A percentile compares a stretch with the other conserved stretches of the same genome.
Conservation (phyloP, 1,139 yeast species). For the Yamadazyma epiphylla region DNA sequence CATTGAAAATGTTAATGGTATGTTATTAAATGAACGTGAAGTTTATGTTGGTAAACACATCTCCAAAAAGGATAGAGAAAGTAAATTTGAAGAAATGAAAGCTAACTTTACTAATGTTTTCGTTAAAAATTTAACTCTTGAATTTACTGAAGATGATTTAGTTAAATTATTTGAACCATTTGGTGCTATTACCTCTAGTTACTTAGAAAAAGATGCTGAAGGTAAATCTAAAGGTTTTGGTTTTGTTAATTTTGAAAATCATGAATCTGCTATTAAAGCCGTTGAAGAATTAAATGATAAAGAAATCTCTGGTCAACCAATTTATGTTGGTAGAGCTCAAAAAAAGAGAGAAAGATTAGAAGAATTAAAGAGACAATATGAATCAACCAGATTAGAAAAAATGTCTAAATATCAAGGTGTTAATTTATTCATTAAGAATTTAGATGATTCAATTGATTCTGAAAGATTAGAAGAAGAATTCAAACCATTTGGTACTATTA, state of each 20-base stretch:
- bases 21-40: conserved; percentile 95
- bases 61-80: conserved; percentile 91
- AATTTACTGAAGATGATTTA: conserved; percentile 70
- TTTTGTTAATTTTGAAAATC: conserved; percentile 85
- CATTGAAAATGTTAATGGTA: conserved; percentile 96
- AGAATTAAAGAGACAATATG: conserved; percentile 94
- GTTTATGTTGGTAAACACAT: conserved; percentile 95
- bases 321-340: conserved; percentile 98
- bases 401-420: conserved; percentile 96
- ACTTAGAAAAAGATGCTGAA: conserved; percentile 76
- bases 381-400: conserved; percentile 88
- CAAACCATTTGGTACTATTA: conserved; percentile 89
- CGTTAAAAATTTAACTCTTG: conserved; percentile 82
- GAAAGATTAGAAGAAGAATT: conserved; percentile 91
- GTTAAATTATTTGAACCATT: conserved; percentile 64
- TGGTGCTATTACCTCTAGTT: conserved; percentile 84
- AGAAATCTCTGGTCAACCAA: conserved; percentile 79
- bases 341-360: conserved; percentile 97
- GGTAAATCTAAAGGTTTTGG: conserved; percentile 96
- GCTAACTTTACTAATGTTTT: conserved; percentile 94
- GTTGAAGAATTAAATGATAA: conserved; percentile 88
- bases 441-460: conserved; percentile 90
- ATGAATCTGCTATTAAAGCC: conserved; percentile 86
- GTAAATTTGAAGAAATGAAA: conserved; percentile 87
- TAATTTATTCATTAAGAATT: conserved; percentile 93